These are phyloP conservation scores for Gracilaria vermiculophylla DNA, from an alignment of 23 red algal species.

Conservation along the genomic window DNA sequence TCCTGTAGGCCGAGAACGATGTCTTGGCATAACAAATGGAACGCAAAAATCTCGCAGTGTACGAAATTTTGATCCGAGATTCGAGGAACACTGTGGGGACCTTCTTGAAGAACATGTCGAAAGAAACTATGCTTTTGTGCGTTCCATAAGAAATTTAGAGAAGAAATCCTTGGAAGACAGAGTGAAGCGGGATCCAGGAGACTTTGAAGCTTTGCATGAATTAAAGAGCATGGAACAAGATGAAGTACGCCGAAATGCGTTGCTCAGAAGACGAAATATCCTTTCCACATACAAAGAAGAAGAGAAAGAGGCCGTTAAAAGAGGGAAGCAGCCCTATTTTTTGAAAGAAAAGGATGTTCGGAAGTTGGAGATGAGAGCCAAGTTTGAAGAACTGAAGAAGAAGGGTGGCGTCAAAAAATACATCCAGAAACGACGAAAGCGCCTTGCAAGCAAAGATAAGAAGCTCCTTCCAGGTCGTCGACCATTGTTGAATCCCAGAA, in stretches of 20 bases:
- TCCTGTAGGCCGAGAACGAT: conserved; percentile 50
- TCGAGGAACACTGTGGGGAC: conserved; percentile 65
- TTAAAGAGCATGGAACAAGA: conserved; percentile 35
- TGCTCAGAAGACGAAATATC: conserved; percentile 16
- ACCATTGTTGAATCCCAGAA: not conserved
- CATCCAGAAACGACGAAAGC: conserved; percentile 62
- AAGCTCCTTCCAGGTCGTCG: conserved; percentile 39
- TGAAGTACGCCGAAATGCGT: conserved; percentile 17
- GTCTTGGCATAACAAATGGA: conserved; percentile 51
- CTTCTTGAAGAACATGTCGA: conserved; percentile 35
- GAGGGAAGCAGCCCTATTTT: conserved; percentile 65
- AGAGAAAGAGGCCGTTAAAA: conserved; percentile 55
- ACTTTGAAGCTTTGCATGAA: conserved; percentile 27
- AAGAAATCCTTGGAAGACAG: not conserved
- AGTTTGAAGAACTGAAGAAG: conserved; percentile 68
- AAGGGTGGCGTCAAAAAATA: conserved; percentile 59
- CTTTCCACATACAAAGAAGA: not conserved
- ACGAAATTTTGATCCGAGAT: conserved; percentile 59
- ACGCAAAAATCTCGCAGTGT: conserved; percentile 12
- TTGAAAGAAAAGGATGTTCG: conserved; percentile 54
- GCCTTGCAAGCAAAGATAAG: conserved; percentile 52
- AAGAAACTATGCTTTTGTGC: conserved; percentile 55
- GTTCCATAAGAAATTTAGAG: not conserved
- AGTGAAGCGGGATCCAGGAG: conserved; percentile 1
- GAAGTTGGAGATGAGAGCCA: conserved; percentile 36